Evolutionary conservation across 148 eudicot genomes (phyloP), one percentile per base, ranked within the genome.

Genomic region (Persicaria maculosa): DNA sequence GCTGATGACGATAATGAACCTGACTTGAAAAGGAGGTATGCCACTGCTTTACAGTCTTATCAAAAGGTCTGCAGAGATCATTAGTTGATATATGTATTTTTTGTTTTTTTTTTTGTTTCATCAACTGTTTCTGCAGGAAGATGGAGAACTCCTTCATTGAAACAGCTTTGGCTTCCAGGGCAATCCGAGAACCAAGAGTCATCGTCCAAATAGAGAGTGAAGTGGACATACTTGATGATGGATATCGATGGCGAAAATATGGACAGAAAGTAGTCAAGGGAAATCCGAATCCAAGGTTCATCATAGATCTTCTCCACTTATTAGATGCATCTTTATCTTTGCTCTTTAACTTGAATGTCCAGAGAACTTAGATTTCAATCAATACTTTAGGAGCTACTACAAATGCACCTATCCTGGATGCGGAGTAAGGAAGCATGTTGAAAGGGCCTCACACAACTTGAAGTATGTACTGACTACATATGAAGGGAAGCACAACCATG

Each of bases 261-360:
- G 97, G 97, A 5, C 92, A 92, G 77, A 92, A 92, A 75, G 91
- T 88, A 53, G 94, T 92, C 65, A 92, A 90, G 80, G 97, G 97
- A 79, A 92, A 92, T 74, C 90, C 93, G 54, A 92, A 92, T 69
- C 97, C 97, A 1, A 90, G 96, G 97, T 92, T 84, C 5, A 7
- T 71, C 14, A 48, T 31, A 47, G 17, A 1, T 6, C 11, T 75
- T 50, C 12, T n/a, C 19, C 45, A 44, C n/a, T 20, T 40, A 11
- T 25, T 46, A 8, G 16, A 25, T 50, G 6, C 17, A 40, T 48
- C 31, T 19, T n/a, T n/a, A 31, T 31, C 40, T 53, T 7, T 43
- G 14, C 47, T 11, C 20, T 50, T 46, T 47, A 22, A 9, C 58
- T 9, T n/a, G 45, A 31, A 20, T 72, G 44, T 44, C 36, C n/a